A percentile compares a stretch with the other conserved stretches of the same genome.
phyloP scores from a whole-genome alignment of 2,329 filamentous ascomycete species.

The Ophiostoma quercus region DNA sequence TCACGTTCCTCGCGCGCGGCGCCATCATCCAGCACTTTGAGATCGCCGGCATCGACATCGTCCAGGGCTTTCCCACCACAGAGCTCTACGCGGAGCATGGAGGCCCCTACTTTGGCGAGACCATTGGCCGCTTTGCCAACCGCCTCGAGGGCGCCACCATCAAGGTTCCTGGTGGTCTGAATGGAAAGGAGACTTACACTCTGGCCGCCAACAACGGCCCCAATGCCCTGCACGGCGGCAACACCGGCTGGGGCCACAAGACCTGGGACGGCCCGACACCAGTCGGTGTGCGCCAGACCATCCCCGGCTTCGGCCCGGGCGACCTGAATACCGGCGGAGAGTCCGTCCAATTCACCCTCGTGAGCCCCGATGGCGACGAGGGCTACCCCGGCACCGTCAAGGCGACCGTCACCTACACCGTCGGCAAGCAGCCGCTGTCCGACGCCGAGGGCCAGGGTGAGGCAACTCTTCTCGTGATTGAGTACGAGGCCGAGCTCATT shows the following conservation, averaged over 20 bases:
- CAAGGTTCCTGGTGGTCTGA: conserved; percentile 51
- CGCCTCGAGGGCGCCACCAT: conserved; percentile 69
- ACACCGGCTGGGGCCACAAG: conserved; percentile 74
- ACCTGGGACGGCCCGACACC: conserved; percentile 67
- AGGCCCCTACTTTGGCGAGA: conserved; percentile 80
- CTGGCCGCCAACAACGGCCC: conserved; percentile 70
- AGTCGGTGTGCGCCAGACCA: conserved; percentile 44
- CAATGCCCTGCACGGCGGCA: conserved; percentile 70
- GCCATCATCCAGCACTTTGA: conserved; percentile 77
- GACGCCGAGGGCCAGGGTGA: conserved; percentile 40
- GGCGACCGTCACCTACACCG: conserved; percentile 70
- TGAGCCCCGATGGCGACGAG: conserved; percentile 77
- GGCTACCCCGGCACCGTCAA: conserved; percentile 85
- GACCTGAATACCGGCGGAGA: conserved; percentile 55
- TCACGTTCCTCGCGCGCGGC: conserved; percentile 67
- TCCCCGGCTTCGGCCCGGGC: conserved; percentile 46
- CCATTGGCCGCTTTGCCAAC: conserved; percentile 81
- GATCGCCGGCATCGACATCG: conserved; percentile 76
- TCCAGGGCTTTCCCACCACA: conserved; percentile 74
- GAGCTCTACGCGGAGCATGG: conserved; percentile 73
- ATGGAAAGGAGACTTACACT: conserved; percentile 59
- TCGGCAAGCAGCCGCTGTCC: conserved; percentile 59
- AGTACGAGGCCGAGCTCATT: conserved; percentile 82
- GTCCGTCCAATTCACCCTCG: conserved; percentile 59
- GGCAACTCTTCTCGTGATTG: conserved; percentile 70